Base-by-base conservation (phyloP, 2,329 filamentous ascomycete species). In the Fusarium abutilonis region DNA sequence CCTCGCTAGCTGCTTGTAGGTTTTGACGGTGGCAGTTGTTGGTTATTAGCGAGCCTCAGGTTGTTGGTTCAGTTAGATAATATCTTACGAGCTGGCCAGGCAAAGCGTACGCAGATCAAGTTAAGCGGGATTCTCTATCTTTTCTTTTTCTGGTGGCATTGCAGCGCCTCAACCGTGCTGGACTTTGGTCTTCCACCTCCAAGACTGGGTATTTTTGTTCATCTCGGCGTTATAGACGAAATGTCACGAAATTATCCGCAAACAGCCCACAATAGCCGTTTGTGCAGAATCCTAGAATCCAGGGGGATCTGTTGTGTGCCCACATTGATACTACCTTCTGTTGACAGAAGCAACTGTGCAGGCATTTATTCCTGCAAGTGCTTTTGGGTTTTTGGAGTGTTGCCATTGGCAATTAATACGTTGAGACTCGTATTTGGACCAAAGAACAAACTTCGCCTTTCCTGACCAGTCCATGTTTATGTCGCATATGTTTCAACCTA, bases 291-390 rank as follows among this genome's bases (percentile, higher is more conserved):
- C n/a, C 19, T 32, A 32, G 15, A 29, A 29, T 10, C 8, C 28
- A 29, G 14, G 53, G 35, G 15, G n/a, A 23, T 23, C 21, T 6
- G 15, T 19, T 4, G 35, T 19, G 17, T 39, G 53, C 43, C 55
- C 55, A 58, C 55, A 50, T 11, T 19, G n/a, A 52, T 58, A 41
- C 45, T 36, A 58, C 55, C 32, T 14, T 52, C 28, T n/a, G 21
- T 41, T 42, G 29, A n/a, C 13, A 5, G 32, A 4, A 38, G 35
- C 17, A 11, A 38, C 4, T 19, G 15, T 15, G 11, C 5, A 5
- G 11, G 10, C 6, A 7, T 19, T 38, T 7, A 4, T 21, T 38
- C 35, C 9, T 11, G 15, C 17, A 38, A 38, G 11, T 17, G 3
- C 17, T 32, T 3, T 7, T 15, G 9, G 9, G 11, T 10, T 21